Evolutionary conservation across 2,329 filamentous ascomycete genomes (phyloP), one percentile per base, ranked within the genome.

Genomic region (Trichophyton equinum): DNA sequence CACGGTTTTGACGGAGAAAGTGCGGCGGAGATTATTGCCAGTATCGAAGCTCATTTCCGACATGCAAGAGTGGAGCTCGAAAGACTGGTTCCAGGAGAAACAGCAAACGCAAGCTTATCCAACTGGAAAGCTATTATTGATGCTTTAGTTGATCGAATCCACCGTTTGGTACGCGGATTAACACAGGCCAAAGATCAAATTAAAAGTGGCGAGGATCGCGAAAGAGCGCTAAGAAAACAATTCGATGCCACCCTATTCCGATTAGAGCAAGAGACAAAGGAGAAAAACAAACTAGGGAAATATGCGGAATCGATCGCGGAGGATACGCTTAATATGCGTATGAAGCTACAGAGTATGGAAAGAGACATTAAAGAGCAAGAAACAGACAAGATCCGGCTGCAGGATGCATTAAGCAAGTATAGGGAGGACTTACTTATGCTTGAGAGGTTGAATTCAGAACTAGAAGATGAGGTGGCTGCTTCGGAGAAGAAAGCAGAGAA

Each of bases 41-140:
- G 73, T 46, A 73, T 78, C 62, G 70, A 71, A 22, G 64, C 65
- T 5, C 70, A 70, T 18, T 77, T 79, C 63, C 73, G 74, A 8
- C 64, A 71, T 36, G 75, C 77, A 36, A 74, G 76, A 30, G 66
- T 78, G 18, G 71, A 75, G 20, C 70, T 79, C 11, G 77, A 79
- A 61, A 69, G 71, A 53, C 65, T 72, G 2, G 62, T 77, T 7
- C 76, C 77, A 5, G 76, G 76, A 6, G 77, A 78, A 63, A 77
- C 72, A 18, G 60, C 71, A 15, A 66, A 72, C 53, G 70, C 68
- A 4, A 65, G 72, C 11, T 69, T 77, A 18, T 65, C 72, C 8
- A 68, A 78, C 57, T 72, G 74, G 42, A 71, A 69, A 51, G 67
- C 73, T 9, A 75, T 74, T 1, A 67, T 79, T 8, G 66, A 73